A percentile compares a stretch with the other conserved stretches of the same genome.
Evolutionary conservation across 1,284 basidiomycete genomes (phyloP).

Genomic region (Sanghuangporus weigelae): DNA sequence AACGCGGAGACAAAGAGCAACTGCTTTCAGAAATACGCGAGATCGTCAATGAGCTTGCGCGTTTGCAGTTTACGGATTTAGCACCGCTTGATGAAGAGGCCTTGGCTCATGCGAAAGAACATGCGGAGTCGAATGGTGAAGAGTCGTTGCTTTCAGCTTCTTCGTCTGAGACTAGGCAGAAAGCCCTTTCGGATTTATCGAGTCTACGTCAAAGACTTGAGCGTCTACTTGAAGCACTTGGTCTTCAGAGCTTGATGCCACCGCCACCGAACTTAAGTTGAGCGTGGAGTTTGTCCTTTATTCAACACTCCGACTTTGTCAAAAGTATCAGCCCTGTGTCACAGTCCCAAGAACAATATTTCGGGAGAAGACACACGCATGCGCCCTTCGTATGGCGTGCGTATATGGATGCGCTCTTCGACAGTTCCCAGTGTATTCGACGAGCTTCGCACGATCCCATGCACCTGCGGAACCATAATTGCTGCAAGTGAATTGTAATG

Average conservation of each 20-base stretch:
- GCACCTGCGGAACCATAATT: too few species aligned
- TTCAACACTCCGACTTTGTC: too few species aligned
- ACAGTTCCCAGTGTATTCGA: too few species aligned
- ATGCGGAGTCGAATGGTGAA: conserved; percentile 33
- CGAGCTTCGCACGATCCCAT: too few species aligned
- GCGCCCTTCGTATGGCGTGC: too few species aligned
- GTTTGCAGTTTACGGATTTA: conserved; percentile 62
- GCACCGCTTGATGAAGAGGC: conserved; percentile 68
- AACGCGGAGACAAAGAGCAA: neutral
- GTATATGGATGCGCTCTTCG: too few species aligned
- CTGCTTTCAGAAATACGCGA: conserved; percentile 38
- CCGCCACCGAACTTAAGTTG: neutral
- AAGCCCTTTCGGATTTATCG: conserved; percentile 16
- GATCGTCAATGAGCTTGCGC: conserved; percentile 47
- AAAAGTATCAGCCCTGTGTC: too few species aligned
- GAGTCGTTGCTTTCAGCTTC: conserved; percentile 30
- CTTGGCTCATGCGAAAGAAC: conserved; percentile 62
- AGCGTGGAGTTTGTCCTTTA: neutral
- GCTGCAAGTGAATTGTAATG: too few species aligned
- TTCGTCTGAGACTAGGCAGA: conserved; percentile 21
- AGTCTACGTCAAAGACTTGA: neutral
- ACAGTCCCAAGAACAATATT: too few species aligned
- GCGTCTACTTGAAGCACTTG: neutral
- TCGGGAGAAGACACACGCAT: too few species aligned
- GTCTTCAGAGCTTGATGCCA: neutral